Evolutionary conservation across 2,329 filamentous ascomycete species (phyloP), one percentile per base, ranked within the genome.

Genomic region (Lachnellula occidentalis): DNA sequence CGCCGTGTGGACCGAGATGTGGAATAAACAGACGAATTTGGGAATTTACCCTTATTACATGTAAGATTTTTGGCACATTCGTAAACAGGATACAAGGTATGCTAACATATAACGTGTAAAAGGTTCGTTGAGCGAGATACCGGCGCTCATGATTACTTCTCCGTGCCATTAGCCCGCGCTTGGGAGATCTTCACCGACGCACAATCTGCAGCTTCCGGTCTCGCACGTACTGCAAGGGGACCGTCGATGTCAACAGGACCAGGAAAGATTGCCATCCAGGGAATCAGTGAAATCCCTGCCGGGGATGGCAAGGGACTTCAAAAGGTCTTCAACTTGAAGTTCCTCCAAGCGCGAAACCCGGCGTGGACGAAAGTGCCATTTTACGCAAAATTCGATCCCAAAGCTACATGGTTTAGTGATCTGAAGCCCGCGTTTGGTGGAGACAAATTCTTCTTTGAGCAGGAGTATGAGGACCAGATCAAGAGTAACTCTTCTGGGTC

Each of bases 61-160:
- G 54, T 56, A 50, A 52, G 54, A 34, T 8, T 17, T 17, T 17
- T 4, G 37, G 3, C n/a, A 19, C 34, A 19, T 17, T 45, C 34
- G 3, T n/a, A 37, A 12, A 14, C 22, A 1, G 3, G 14, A 6
- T 27, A 21, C 36, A 7, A 42, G 19, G 5, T 4, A 34, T n/a
- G 15, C 22, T 15, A 9, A 41, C 37, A 42, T 21, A 17, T 34
- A 45, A 48, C 19, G 6, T 36, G 21, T 8, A 34, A 6, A 15
- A 55, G 54, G 45, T 56, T 56, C 19, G 34, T 56, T 3, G 54
- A 56, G 31, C 54, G 54, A 22, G 54, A 56, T 14, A 56, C 54
- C 22, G 54, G 54, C 15, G 54, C 54, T 9, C 24, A 42, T 8
- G 41, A 56, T 21, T 56, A 24, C 19, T 56, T 56, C 24, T 31